Conservation (phyloP, 768 basidiomycete genomes). For the Paxillus rubicundulus region DNA sequence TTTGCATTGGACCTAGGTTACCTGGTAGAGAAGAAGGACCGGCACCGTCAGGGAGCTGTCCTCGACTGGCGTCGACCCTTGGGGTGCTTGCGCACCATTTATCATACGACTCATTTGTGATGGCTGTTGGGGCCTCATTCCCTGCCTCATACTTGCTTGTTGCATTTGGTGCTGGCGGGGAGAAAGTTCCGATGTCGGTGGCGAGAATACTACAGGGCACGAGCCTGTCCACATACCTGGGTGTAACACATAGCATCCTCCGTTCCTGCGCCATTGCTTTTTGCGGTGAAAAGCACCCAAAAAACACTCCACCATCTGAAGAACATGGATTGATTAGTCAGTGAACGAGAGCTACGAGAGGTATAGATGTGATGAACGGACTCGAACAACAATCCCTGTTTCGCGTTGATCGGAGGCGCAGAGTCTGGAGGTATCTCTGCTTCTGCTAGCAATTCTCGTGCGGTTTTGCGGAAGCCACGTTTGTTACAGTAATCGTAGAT, state of each 20-base stretch:
- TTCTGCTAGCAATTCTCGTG: conserved; percentile 60
- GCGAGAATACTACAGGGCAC: conserved; percentile 4
- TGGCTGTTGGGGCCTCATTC: conserved; percentile 26
- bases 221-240: conserved; percentile 45
- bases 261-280: conserved; percentile 61
- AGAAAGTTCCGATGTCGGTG: conserved; percentile 7
- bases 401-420: conserved; percentile 76
- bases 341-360: neutral
- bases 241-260: conserved; percentile 74
- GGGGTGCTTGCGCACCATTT: conserved; percentile 33
- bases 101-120: conserved; percentile 28
- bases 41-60: conserved; percentile 32
- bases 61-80: conserved; percentile 10
- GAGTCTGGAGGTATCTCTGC: conserved; percentile 64
- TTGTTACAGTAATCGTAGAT: conserved; percentile 84
- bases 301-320: conserved; percentile 87
- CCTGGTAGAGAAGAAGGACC: conserved; percentile 24
- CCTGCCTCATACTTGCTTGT: conserved; percentile 34
- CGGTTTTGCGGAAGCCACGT: conserved; percentile 74
- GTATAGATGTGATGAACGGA: conserved; percentile 32
- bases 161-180: conserved; percentile 36
- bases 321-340: conserved; percentile 2
- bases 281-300: conserved; percentile 82
- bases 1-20: conserved; percentile 27
- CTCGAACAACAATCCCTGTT: conserved; percentile 83